Evolutionary conservation across 257 asterid genomes (phyloP).

Genomic region (Echium plantagineum): DNA sequence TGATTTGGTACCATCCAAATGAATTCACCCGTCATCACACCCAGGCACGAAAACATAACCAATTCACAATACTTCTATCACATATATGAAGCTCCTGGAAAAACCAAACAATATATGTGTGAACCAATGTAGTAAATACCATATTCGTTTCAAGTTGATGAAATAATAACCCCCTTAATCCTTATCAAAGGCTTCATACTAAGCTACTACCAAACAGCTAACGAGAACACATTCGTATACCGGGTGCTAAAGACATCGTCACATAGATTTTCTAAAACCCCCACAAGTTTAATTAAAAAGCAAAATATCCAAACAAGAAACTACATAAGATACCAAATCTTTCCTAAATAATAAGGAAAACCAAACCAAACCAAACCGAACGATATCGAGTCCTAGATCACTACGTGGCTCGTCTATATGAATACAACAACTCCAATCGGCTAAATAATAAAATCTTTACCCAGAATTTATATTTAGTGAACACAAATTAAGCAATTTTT

Average conservation of each 20-base stretch:
- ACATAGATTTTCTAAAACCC: no score
- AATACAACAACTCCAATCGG: no score
- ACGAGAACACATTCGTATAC: neutral
- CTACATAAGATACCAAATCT: no score
- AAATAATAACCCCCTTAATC: neutral
- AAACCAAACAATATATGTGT: neutral
- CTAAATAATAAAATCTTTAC: no score
- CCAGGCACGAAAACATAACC: neutral
- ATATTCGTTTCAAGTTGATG: neutral
- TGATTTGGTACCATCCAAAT: constrained; percentile 18
- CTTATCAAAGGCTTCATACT: neutral
- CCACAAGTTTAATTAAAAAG: neutral
- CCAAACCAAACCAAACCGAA: no score
- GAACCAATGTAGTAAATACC: neutral
- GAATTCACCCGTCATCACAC: constrained; percentile 11
- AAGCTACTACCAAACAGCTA: neutral
- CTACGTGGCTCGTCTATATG: no score
- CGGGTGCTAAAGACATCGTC: neutral
- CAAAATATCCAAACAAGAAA: neutral
- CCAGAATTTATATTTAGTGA: no score
- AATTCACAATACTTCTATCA: neutral
- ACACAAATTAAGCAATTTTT: no score
- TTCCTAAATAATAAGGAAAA: no score
- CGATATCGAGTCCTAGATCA: no score
- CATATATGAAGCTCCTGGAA: neutral